Base-by-base conservation (phyloP, 768 basidiomycete genomes). In the Phaeotremella skinneri region DNA sequence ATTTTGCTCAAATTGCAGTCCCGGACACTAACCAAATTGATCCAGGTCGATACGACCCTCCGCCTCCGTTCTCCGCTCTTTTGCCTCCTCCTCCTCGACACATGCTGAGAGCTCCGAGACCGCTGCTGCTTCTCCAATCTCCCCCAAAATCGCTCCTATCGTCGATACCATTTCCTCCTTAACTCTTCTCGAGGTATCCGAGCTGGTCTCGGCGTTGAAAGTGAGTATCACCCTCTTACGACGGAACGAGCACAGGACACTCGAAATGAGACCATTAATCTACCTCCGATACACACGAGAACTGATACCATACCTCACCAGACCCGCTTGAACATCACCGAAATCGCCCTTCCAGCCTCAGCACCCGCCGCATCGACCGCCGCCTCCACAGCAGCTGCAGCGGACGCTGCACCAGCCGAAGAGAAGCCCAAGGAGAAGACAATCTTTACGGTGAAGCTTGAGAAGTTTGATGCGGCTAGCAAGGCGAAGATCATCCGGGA, bases 401-500 rank as follows among this genome's bases (percentile, higher is more conserved):
- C 83, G 1, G 82, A 85, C 7, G 81, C 83, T 14, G 79, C 84
- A 52, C 81, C 81, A 17, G 82, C 63, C 20, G 85, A 85, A 87
- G 91, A 91, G 78, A 96, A 93, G 74, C 92, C 92, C 49, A 97
- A 96, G 80, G 96, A 97, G 81, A 98, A 98, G 85, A 96, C 92
- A 17, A 83, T 93, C 31, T 99, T 99, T 81, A 93, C 87, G 69
- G 88, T 97, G 73, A 91, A 85, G 78, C 83, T 99, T 41, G 91
- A 94, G 75, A 91, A 91, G 48, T 96, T 98, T 72, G 93, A 96
- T 62, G 85, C 91, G 2, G 81, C 84, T 11, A 82, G 89, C 52
- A 99, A 99, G 79, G 89, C 96, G 27, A 99, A 99, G 81, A 85
- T 97, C 71, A 99, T 99, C 74, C 85, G 89, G 68, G 96, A 98